phyloP scores from a whole-genome alignment of 2,329 filamentous ascomycete genomes.

The Magnaporthiopsis rhizophila region DNA sequence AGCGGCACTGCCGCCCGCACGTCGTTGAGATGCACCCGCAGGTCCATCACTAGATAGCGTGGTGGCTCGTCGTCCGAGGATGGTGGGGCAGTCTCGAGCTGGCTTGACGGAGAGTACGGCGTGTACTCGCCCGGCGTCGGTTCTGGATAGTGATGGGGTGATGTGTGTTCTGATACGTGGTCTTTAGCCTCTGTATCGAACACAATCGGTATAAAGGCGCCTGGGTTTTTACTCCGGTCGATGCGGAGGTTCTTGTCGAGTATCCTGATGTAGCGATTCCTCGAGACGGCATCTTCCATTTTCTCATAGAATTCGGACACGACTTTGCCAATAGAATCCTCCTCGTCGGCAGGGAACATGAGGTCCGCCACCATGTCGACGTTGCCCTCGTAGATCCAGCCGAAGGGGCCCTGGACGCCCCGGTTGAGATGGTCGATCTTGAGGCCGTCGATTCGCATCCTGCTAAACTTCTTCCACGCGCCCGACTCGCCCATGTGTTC shows the following conservation, averaged over 20 bases:
- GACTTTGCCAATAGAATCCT: constrained; percentile 85
- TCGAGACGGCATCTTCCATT: constrained; percentile 83
- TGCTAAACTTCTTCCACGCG: constrained; percentile 92
- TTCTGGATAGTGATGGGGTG: not conserved
- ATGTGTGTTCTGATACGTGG: not conserved
- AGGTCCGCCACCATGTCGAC: constrained; percentile 95
- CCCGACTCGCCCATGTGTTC: constrained; percentile 57
- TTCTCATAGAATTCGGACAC: constrained; percentile 97
- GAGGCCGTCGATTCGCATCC: constrained; percentile 84
- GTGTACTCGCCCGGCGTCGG: constrained; percentile 1
- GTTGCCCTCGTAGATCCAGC: constrained; percentile 95
- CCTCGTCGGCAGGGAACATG: constrained; percentile 82
- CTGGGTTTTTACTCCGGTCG: not conserved
- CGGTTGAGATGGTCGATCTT: constrained; percentile 95
- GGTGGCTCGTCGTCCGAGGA: constrained; percentile 46
- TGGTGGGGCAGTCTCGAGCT: constrained; percentile 11
- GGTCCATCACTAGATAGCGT: constrained; percentile 84
- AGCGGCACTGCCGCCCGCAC: constrained; percentile 88
- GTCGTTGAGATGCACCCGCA: constrained; percentile 91
- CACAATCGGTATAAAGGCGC: not conserved
- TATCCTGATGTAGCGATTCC: constrained; percentile 58
- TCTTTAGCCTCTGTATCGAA: not conserved
- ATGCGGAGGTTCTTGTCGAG: constrained; percentile 36
- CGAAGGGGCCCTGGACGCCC: constrained; percentile 86
- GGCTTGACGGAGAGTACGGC: not conserved